These are phyloP conservation scores for Wickerhamiella allomyrinae DNA, from an alignment of 805 yeast genomes.

Conservation along the genomic window DNA sequence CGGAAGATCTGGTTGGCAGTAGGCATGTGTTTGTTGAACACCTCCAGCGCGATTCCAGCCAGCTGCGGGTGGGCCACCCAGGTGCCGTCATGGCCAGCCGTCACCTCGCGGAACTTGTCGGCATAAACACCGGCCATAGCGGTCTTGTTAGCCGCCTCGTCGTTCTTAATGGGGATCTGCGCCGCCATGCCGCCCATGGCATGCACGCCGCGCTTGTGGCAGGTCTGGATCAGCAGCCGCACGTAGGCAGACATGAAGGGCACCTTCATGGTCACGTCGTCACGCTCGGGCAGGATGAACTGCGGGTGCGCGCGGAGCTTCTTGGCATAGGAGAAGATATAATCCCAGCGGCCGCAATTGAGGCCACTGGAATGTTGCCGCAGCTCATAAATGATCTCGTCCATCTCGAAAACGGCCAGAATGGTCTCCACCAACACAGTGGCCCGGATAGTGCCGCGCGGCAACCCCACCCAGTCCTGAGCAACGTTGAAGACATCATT, in stretches of 20 bases:
- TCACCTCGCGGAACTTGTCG: conserved; percentile 54
- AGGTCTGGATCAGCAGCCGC: conserved; percentile 47
- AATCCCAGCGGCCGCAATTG: conserved; percentile 70
- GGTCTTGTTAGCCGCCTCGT: conserved; percentile 41
- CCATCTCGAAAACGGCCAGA: conserved; percentile 65
- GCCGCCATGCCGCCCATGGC: conserved; percentile 77
- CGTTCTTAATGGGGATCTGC: conserved; percentile 57
- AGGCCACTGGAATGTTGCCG: conserved; percentile 58
- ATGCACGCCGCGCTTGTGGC: conserved; percentile 59
- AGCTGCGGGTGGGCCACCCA: conserved; percentile 70
- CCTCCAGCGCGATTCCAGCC: conserved; percentile 49
- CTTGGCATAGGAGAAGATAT: conserved; percentile 57
- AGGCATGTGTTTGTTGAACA: conserved; percentile 61
- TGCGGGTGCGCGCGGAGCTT: conserved; percentile 47
- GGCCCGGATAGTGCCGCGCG: conserved; percentile 58
- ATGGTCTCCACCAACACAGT: conserved; percentile 61
- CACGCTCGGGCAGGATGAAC: conserved; percentile 53
- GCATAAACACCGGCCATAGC: conserved; percentile 56
- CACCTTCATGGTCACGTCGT: conserved; percentile 53
- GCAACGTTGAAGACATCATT: conserved; percentile 52
- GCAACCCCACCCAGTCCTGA: conserved; percentile 48
- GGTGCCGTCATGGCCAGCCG: conserved; percentile 60
- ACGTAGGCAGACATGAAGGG: conserved; percentile 61
- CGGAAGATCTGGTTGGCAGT: conserved; percentile 57
- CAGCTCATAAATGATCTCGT: conserved; percentile 60